Evolutionary conservation across 2,329 filamentous ascomycete genomes (phyloP).

Genomic region (Pezizomycotina sp.): DNA sequence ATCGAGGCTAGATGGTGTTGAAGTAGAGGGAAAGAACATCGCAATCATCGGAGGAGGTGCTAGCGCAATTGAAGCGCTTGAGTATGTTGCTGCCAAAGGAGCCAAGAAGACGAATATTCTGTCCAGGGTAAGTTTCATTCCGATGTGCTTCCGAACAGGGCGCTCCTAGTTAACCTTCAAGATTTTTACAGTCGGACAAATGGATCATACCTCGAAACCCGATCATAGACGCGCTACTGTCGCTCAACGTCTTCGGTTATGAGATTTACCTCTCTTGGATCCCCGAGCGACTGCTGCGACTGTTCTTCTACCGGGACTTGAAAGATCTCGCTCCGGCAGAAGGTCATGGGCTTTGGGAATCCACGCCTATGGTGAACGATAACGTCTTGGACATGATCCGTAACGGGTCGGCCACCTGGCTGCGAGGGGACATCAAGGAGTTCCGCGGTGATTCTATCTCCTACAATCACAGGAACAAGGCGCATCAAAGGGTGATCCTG

Average conservation of each 20-base stretch:
- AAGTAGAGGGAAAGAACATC: constrained; percentile 57
- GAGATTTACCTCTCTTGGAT: constrained; percentile 63
- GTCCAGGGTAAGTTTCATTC: constrained; percentile 34
- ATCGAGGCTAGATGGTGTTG: constrained; percentile 53
- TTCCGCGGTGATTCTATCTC: constrained; percentile 47
- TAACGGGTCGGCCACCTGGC: constrained; percentile 55
- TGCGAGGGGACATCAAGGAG: constrained; percentile 59
- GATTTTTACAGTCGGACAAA: constrained; percentile 43
- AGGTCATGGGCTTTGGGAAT: constrained; percentile 41
- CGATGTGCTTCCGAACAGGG: constrained; percentile 22
- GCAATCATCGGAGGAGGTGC: constrained; percentile 64
- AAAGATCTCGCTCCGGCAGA: constrained; percentile 54
- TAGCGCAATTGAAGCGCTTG: constrained; percentile 64
- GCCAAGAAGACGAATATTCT: constrained; percentile 56
- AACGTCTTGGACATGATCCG: constrained; percentile 63
- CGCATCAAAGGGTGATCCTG: constrained; percentile 60
- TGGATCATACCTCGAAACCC: constrained; percentile 77
- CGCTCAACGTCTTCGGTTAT: constrained; percentile 62
- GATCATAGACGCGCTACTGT: constrained; percentile 53
- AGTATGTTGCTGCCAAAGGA: constrained; percentile 53
- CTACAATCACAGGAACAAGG: constrained; percentile 58
- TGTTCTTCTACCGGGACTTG: constrained; percentile 71
- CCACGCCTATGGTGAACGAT: constrained; percentile 72
- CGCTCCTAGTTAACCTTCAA: neutral
- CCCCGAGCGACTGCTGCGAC: constrained; percentile 55